Base-by-base conservation (phyloP, 768 basidiomycete genomes). In the Leccinum pellstonianum region DNA sequence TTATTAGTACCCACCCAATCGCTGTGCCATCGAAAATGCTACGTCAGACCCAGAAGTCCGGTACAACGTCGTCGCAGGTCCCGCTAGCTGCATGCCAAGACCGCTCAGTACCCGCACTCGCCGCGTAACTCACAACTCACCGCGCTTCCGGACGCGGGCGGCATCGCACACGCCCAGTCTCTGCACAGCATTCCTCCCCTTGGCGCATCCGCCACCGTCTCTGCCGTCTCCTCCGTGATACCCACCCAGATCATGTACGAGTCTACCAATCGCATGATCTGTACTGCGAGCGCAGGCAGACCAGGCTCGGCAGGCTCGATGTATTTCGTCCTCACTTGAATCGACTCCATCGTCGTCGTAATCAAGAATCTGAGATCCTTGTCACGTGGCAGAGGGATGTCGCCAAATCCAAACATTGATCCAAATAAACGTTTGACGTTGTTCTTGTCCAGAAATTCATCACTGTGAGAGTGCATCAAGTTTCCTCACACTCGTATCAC, bases 111-210 rank as follows among this genome's bases (percentile, higher is more conserved):
- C 17, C 17, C n/a, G 31, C 29, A 27, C 14, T 41, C 2, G 12
- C 37, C 43, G 3, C 53, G 23, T 9, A 14, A 6, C 9, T 27
- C 31, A n/a, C 43, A 19, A 69, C 72, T 66, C 64, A 73, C 72
- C 63, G 51, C 41, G 14, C 49, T 53, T 33, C 67, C 63, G 25
- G 62, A 37, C 58, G 55, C 10, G 17, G 82, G 73, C 23, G 91
- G 90, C 88, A 92, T 91, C 31, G 87, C 91, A 67, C 86, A 90
- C 23, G 87, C 89, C 91, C 91, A 93, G 66, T 94, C 91, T 59
- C 76, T 80, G 66, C 83, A 83, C 56, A 93, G 75, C 48, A 71
- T 77, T 25, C 91, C 91, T 38, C 76, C 75, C 46, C 73, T 70
- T 0, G 81, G 75, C n/a, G 84, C 84, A 56, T 76, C 77, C 54